A percentile compares a stretch with the other conserved stretches of the same genome.
Evolutionary conservation across 768 basidiomycete species (phyloP).

Genomic region (Thelephora ganbajun): DNA sequence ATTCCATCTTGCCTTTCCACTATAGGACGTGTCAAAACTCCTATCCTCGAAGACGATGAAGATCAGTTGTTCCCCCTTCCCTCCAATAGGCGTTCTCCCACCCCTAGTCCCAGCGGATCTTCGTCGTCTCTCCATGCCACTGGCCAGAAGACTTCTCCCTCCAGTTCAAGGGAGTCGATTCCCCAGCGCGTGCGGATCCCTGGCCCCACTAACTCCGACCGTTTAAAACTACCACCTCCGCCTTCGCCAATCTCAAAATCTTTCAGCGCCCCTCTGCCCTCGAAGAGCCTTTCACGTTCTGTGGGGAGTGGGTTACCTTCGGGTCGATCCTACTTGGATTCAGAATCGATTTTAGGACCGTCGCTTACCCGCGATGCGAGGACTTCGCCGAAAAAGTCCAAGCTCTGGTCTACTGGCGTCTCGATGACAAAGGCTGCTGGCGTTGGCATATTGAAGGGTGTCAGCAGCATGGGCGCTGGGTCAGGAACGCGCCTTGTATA

Average conservation of each 20-base stretch:
- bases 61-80: conserved; percentile 45
- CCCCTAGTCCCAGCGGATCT: conserved; percentile 15
- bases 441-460: too few species aligned
- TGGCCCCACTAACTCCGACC: background rate
- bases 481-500: too few species aligned
- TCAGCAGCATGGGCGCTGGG: too few species aligned
- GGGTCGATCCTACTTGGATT: background rate
- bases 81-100: conserved; percentile 36
- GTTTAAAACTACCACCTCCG: background rate
- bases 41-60: conserved; percentile 35
- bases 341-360: background rate
- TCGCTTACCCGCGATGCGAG: background rate
- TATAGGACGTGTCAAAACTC: conserved; percentile 1
- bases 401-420: too few species aligned
- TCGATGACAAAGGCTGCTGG: too few species aligned
- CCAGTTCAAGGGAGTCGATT: background rate
- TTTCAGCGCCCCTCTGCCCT: background rate
- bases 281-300: background rate
- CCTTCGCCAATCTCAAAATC: background rate
- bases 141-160: background rate
- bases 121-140: background rate
- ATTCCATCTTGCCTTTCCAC: background rate
- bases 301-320: too few species aligned
- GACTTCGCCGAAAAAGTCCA: too few species aligned
- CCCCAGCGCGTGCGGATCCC: background rate